Base-by-base conservation (phyloP, 2,329 filamentous ascomycete species). In the Orbilia brochopaga region DNA sequence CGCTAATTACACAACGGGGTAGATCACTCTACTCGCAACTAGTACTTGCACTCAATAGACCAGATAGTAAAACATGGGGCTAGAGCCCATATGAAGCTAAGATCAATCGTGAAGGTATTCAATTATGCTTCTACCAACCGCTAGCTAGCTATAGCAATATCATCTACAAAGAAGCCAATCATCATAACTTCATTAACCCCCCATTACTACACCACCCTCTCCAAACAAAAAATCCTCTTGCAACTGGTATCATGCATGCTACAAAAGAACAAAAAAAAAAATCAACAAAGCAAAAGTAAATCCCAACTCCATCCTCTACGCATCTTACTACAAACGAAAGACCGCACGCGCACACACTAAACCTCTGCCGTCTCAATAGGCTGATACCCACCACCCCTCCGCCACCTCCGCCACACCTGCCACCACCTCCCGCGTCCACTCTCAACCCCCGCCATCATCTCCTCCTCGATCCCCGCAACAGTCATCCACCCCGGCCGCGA, bases 401-500 rank as follows among this genome's bases (percentile, higher is more conserved):
- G 50, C 51, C 55, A 72, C 30, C 30, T 51, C n/a, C 35, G 54
- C 67, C 67, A 72, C 23, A 72, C 55, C 51, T 65, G 55, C 69
- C 69, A 73, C 69, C 69, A 73, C 35, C 58, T 67, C 15, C 17
- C 78, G 21, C 74, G 75, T 23, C 40, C 56, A 1, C 76, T 77
- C 52, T 48, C 76, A 59, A 60, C 74, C 13, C 66, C 76, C 7
- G 78, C 42, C 19, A 81, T 81, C 32, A 83, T 82, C 62, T 85
- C 85, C 75, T 84, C 83, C 75, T 89, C 86, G 32, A 89, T 81
- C 13, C 83, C 82, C 5, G 85, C 85, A 74, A 90, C 86, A 51
- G 90, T 86, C 90, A 97, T 93, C 92, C 92, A 97, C 30, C 81
- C 80, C 0, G 94, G 94, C 15, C 92, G 83, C 74, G 83, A 86